Evolutionary conservation across 768 basidiomycete genomes (phyloP), one percentile per base, ranked within the genome.

Genomic region (Panellus pusillus): DNA sequence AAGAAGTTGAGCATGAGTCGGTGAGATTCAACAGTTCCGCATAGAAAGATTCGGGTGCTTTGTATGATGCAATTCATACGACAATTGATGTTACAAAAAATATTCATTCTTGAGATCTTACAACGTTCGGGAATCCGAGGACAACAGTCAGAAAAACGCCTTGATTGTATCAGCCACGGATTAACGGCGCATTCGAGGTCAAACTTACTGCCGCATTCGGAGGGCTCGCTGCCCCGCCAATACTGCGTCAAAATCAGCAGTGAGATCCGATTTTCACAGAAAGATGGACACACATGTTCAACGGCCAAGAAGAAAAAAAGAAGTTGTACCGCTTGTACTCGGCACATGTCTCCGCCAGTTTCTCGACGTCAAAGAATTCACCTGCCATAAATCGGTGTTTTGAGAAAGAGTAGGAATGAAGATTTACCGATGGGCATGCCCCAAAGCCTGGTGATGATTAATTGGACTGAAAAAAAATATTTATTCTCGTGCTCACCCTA

Each of bases 251-350:
- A 13, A 18, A 45, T 46, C 9, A n/a, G 40, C 7, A 12, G 8
- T 38, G 17, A 31, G 2, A 9, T 5, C 14, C n/a, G 0, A n/a
- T 11, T 35, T 13, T 9, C 14, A 18, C 20, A 32, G 7, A 58
- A 8, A 29, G 0, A 24, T 2, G 24, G n/a, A 68, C 83, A 60
- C 60, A 86, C 85, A 89, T 81, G 63, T 87, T 80, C 60, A 90
- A 70, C 0, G 87, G 86, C 85, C 84, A 87, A 3, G 85, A 87
- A 0, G 84, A 77, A 68, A 89, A 85, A 74, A 88, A 89, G 68
- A 90, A 88, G 9, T 82, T 84, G 66, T 86, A 88, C 58, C 85
- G 70, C 6, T 78, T 75, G 6, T 78, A 79, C 57, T 79, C 78
- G 7, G 77, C 77, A 63, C 84, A 89, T 4, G 72, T 70, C 52